phyloP scores from a whole-genome alignment of 2,329 filamentous ascomycete genomes.

The Fusarium sacchari region DNA sequence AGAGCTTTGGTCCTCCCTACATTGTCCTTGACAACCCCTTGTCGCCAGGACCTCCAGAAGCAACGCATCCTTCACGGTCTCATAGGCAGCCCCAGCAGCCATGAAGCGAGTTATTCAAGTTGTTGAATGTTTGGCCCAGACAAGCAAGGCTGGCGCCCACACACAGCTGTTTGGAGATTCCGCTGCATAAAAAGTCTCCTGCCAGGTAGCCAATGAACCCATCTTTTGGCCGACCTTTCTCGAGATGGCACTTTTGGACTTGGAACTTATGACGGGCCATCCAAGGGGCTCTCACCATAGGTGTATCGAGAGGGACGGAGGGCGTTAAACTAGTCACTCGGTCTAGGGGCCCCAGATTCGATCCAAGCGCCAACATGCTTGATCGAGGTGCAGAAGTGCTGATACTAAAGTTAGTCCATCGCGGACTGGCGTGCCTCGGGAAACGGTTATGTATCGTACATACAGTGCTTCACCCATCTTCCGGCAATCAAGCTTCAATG shows the following conservation, averaged over 20 bases:
- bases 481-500: background rate
- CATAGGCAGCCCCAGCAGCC: background rate
- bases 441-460: conserved; percentile 1
- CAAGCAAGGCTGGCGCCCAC: background rate
- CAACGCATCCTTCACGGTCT: background rate
- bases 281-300: conserved; percentile 1
- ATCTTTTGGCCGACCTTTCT: background rate
- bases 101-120: background rate
- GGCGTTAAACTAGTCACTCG: conserved; percentile 29
- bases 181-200: conserved; percentile 12
- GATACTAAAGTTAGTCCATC: conserved; percentile 10
- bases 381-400: conserved; percentile 32
- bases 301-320: conserved; percentile 13
- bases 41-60: background rate
- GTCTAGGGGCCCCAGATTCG: background rate
- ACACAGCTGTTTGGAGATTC: conserved; percentile 4
- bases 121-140: background rate
- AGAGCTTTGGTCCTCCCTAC: conserved; percentile 11
- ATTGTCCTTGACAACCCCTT: background rate
- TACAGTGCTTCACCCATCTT: background rate
- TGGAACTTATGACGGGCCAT: background rate
- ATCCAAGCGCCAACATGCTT: conserved; percentile 16
- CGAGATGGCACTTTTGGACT: background rate
- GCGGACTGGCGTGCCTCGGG: conserved; percentile 14
- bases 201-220: background rate